Percentiles rank a stretch among this genome's conserved stretches.
phyloP scores from a whole-genome alignment of 495 filamentous ascomycete genomes.

The Acidomyces sp. region DNA sequence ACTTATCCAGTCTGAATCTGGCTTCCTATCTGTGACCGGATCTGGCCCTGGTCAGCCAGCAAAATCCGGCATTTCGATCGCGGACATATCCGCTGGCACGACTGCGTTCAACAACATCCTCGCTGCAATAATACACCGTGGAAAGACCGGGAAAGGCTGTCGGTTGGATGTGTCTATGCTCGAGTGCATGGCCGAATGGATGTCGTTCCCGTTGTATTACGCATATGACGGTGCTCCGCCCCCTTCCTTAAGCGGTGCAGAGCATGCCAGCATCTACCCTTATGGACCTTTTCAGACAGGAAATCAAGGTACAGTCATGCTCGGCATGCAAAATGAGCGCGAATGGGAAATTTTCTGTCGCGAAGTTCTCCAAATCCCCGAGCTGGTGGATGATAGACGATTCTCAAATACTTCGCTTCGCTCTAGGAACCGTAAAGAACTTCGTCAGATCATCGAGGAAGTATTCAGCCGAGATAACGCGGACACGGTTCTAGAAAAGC shows the following conservation, averaged over 20 bases:
- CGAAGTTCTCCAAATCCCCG: constrained; percentile 25
- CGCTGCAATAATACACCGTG: constrained; percentile 36
- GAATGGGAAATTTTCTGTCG: constrained; percentile 39
- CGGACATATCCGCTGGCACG: constrained; percentile 39
- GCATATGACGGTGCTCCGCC: constrained; percentile 31
- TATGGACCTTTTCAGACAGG: constrained; percentile 41
- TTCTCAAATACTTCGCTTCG: constrained; percentile 15
- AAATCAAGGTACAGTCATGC: constrained; percentile 36
- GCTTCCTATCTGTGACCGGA: constrained; percentile 39
- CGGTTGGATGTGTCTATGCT: constrained; percentile 42
- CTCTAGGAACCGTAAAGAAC: constrained; percentile 17
- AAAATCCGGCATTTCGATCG: constrained; percentile 41
- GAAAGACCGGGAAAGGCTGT: constrained; percentile 32
- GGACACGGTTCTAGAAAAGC: constrained; percentile 10
- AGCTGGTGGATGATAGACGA: constrained; percentile 11
- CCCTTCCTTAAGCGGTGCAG: constrained; percentile 34
- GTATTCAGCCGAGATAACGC: constrained; percentile 13
- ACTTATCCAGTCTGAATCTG: constrained; percentile 42
- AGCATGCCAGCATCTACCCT: constrained; percentile 40
- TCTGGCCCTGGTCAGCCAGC: constrained; percentile 34
- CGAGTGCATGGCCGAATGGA: constrained; percentile 44
- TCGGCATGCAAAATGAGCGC: constrained; percentile 41
- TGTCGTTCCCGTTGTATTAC: constrained; percentile 44
- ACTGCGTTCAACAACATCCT: constrained; percentile 41
- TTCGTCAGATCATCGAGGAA: constrained; percentile 17